These are phyloP conservation scores for Arabidopsis hybrid DNA, from an alignment of 441 rosid species.

Conservation along the genomic window DNA sequence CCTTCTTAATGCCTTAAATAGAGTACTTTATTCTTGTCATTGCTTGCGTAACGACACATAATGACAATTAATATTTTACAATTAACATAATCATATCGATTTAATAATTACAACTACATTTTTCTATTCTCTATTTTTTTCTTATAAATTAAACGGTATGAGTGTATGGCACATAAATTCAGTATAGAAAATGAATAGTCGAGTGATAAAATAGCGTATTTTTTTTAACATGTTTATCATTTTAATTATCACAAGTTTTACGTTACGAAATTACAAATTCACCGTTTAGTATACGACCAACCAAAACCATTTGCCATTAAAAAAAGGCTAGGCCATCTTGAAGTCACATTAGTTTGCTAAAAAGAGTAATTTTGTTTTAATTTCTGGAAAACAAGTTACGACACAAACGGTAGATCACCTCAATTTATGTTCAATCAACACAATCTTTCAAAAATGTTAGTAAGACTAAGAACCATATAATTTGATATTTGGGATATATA, in stretches of 20 bases:
- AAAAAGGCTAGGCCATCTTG: neutral
- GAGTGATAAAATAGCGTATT: neutral
- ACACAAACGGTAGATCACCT: neutral
- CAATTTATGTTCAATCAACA: neutral
- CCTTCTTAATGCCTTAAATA: conserved; percentile 13
- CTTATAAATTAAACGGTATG: neutral
- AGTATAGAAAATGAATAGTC: neutral
- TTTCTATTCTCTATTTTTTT: neutral
- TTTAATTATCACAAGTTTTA: neutral
- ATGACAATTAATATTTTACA: neutral
- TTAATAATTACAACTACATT: neutral
- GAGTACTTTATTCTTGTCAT: neutral
- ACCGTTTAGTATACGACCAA: neutral
- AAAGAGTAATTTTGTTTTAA: neutral
- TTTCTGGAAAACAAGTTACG: neutral
- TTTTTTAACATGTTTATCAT: neutral
- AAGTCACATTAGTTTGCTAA: neutral
- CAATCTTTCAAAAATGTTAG: neutral
- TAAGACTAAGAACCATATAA: no score
- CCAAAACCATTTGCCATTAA: neutral
- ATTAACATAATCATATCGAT: neutral
- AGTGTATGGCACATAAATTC: neutral
- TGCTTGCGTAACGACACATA: neutral
- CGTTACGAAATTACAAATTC: neutral
- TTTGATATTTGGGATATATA: neutral